Conservation (phyloP, 192 early-diverging fungal genomes). For the Coemansia sp. region DNA sequence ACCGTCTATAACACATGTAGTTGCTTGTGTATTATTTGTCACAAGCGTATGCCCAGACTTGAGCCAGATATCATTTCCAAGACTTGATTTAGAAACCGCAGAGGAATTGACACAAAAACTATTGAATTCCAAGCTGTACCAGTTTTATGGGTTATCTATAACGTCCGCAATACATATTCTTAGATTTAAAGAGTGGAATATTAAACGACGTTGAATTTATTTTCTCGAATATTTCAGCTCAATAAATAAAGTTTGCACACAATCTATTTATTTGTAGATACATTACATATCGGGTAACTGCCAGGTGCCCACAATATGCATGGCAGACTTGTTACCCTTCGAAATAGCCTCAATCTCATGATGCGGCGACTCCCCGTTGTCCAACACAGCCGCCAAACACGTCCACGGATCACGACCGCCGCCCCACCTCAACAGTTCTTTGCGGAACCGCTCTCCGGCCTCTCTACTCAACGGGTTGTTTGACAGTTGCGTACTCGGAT, state of each 20-base stretch:
- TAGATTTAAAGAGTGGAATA: too few relatives aligned
- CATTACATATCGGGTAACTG: conserved; percentile 44
- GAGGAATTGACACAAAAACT: background rate
- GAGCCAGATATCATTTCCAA: background rate
- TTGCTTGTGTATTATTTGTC: background rate
- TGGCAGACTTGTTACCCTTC: conserved; percentile 62
- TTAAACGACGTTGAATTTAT: too few relatives aligned
- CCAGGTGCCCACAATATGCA: conserved; percentile 78
- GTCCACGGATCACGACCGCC: conserved; percentile 92
- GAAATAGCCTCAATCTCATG: conserved; percentile 52
- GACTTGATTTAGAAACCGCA: background rate
- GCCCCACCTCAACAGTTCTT: conserved; percentile 85
- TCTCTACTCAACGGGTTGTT: conserved; percentile 57
- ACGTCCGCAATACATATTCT: too few relatives aligned
- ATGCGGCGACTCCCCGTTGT: conserved; percentile 40
- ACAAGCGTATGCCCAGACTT: background rate
- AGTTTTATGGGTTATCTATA: too few relatives aligned
- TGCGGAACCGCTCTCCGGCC: conserved; percentile 66
- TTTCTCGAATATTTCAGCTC: too few relatives aligned
- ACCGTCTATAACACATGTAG: background rate
- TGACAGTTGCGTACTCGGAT: conserved; percentile 8
- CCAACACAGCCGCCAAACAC: conserved; percentile 65
- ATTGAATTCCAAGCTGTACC: background rate
- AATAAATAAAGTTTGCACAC: too few relatives aligned
- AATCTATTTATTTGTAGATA: background rate